Conservation (phyloP, 2,329 filamentous ascomycete genomes). For the Pyricularia pennisetigena region DNA sequence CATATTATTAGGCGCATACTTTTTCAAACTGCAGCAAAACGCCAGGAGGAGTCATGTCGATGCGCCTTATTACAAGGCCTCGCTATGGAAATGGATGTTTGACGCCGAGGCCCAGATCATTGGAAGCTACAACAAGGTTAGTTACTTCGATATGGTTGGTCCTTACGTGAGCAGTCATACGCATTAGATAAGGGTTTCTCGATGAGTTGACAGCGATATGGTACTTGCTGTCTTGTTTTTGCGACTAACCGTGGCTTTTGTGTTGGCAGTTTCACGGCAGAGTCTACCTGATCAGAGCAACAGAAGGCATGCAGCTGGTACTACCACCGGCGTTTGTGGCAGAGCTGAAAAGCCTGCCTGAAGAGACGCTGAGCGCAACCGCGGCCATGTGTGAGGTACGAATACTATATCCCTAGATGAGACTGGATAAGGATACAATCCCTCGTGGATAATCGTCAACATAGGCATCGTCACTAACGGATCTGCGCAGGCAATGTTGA, state of each 20-base stretch:
- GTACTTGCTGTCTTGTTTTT: not conserved
- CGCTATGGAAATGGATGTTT: conserved; percentile 40
- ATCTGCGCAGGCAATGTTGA: conserved; percentile 31
- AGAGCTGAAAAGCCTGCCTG: conserved; percentile 37
- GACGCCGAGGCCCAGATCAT: conserved; percentile 34
- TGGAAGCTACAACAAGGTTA: conserved; percentile 38
- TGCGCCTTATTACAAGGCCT: conserved; percentile 36
- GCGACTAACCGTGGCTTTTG: not conserved
- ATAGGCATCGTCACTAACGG: not conserved
- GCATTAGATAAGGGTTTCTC: not conserved
- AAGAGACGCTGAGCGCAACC: conserved; percentile 36
- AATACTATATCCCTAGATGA: not conserved
- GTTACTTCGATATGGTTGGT: not conserved
- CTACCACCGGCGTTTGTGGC: conserved; percentile 32
- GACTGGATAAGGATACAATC: not conserved
- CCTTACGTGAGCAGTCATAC: not conserved
- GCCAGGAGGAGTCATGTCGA: conserved; percentile 21
- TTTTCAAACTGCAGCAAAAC: conserved; percentile 19
- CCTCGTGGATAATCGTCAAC: not conserved
- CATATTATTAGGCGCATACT: conserved; percentile 26
- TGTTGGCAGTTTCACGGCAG: conserved; percentile 31
- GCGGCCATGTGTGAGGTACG: conserved; percentile 37
- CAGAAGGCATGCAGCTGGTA: conserved; percentile 37
- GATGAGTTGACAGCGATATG: not conserved
- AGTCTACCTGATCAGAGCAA: conserved; percentile 41